These are phyloP conservation scores for Fragilariopsis cylindrus DNA, from an alignment of 108 stramenopile species.

Conservation along the genomic window DNA sequence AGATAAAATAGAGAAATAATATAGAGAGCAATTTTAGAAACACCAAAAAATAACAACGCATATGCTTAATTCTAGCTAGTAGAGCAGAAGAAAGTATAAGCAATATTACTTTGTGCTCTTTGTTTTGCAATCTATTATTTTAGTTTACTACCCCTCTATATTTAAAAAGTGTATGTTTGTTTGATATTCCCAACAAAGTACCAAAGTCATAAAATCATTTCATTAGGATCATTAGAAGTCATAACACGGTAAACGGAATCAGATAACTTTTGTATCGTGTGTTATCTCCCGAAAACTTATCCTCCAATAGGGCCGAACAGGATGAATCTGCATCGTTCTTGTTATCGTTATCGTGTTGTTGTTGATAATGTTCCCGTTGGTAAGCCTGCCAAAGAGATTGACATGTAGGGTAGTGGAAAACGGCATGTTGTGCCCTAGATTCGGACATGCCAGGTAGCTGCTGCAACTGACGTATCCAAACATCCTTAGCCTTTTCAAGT, in stretches of 20 bases:
- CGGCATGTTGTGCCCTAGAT: conserved; percentile 36
- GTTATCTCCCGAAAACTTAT: conserved; percentile 22
- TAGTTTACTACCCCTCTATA: no score
- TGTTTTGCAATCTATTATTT: no score
- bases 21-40: no score
- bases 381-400: conserved; percentile 52
- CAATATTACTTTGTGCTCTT: no score
- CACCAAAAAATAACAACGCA: no score
- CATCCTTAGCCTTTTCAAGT: conserved; percentile 31
- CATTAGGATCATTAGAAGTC: conserved; percentile 40
- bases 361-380: conserved; percentile 16
- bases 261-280: conserved; percentile 31
- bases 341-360: conserved; percentile 1
- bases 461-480: conserved; percentile 62
- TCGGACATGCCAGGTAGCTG: conserved; percentile 48
- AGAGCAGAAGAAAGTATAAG: no score
- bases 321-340: conserved; percentile 1
- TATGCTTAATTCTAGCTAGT: no score
- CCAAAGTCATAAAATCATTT: conserved; percentile 25
- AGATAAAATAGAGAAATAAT: not conserved
- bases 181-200: no score
- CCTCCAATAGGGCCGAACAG: conserved; percentile 16
- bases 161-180: no score
- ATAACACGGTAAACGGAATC: conserved; percentile 33
- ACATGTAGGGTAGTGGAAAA: conserved; percentile 46